A percentile compares a stretch with the other conserved stretches of the same genome.
Conservation (phyloP, 192 early-diverging fungal genomes). For the Podila epicladia region DNA sequence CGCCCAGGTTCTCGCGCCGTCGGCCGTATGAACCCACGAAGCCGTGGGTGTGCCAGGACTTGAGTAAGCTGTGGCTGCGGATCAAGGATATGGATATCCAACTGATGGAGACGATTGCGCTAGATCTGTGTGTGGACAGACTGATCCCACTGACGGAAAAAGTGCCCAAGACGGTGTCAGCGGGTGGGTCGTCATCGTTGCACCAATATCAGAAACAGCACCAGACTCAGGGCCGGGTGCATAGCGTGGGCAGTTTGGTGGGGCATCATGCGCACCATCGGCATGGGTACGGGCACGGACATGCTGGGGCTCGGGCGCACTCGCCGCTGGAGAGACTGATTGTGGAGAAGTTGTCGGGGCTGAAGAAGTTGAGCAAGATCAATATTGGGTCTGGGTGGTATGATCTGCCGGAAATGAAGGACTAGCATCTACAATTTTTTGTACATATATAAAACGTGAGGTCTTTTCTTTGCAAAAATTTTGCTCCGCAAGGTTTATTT, state of each 20-base stretch:
- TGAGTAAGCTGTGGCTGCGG: slow-evolving; percentile 11
- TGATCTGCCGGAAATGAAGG: not conserved
- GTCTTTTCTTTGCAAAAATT: no score
- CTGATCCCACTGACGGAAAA: slow-evolving; percentile 15
- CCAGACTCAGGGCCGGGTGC: no score
- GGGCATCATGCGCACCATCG: no score
- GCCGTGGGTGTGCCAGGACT: slow-evolving; percentile 32
- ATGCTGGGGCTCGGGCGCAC: not conserved
- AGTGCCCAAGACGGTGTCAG: no score
- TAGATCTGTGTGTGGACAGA: slow-evolving; percentile 33
- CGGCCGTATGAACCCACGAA: slow-evolving; percentile 9
- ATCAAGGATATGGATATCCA: slow-evolving; percentile 31
- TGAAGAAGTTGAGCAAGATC: slow-evolving; percentile 14
- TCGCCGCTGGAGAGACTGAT: slow-evolving; percentile 22
- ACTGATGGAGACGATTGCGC: slow-evolving; percentile 30
- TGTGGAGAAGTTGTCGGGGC: slow-evolving; percentile 13
- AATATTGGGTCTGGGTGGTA: slow-evolving; percentile 33
- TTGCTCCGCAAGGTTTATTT: no score
- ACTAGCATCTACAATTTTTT: no score
- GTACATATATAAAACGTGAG: no score
- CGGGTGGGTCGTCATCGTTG: not conserved
- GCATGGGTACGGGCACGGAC: no score
- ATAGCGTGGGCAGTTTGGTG: no score
- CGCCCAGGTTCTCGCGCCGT: not conserved
- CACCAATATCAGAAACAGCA: slow-evolving; percentile 1